Percentiles rank a stretch among this genome's conserved stretches.
These are phyloP conservation scores for Xylaria venustula DNA, from an alignment of 495 filamentous ascomycete genomes.

Conservation along the genomic window DNA sequence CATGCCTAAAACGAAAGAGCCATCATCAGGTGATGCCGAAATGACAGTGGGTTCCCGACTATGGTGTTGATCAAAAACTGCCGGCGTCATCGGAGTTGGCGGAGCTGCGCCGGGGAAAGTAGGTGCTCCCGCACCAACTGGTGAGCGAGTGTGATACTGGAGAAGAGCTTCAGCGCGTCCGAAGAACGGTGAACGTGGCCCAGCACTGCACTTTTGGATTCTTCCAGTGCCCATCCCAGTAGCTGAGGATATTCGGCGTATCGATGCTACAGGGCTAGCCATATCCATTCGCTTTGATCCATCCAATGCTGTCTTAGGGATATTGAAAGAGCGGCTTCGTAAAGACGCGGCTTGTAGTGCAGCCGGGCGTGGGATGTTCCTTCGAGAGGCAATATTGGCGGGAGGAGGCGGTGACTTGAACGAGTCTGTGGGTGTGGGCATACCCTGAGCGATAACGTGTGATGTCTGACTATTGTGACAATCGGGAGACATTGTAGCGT, in stretches of 20 bases:
- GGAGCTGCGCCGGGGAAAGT: slow-evolving; percentile 22
- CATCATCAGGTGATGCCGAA: slow-evolving; percentile 38
- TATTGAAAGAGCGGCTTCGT: slow-evolving; percentile 32
- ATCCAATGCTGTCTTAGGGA: slow-evolving; percentile 40
- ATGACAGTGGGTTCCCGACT: slow-evolving; percentile 32
- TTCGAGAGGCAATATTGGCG: slow-evolving; percentile 46
- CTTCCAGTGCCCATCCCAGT: slow-evolving; percentile 35
- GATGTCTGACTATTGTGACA: slow-evolving; percentile 6
- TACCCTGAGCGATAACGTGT: slow-evolving; percentile 14
- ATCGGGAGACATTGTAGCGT: slow-evolving; percentile 4
- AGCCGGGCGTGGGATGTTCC: slow-evolving; percentile 45
- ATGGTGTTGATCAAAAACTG: slow-evolving; percentile 29
- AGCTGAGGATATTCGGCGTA: slow-evolving; percentile 48
- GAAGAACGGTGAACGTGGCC: slow-evolving; percentile 42
- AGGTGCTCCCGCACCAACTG: slow-evolving; percentile 19
- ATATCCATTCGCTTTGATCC: slow-evolving; percentile 34
- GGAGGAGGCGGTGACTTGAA: slow-evolving; percentile 49
- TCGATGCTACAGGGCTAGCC: slow-evolving; percentile 34
- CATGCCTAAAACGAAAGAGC: slow-evolving; percentile 27
- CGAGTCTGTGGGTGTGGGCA: slow-evolving; percentile 30
- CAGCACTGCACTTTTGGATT: slow-evolving; percentile 41
- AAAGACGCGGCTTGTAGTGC: slow-evolving; percentile 35
- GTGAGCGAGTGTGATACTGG: slow-evolving; percentile 34
- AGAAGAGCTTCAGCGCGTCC: slow-evolving; percentile 42
- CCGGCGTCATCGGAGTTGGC: slow-evolving; percentile 41